Evolutionary conservation across 2,329 filamentous ascomycete genomes (phyloP), one percentile per base, ranked within the genome.

Genomic region (Hirsutella minnesotensis): DNA sequence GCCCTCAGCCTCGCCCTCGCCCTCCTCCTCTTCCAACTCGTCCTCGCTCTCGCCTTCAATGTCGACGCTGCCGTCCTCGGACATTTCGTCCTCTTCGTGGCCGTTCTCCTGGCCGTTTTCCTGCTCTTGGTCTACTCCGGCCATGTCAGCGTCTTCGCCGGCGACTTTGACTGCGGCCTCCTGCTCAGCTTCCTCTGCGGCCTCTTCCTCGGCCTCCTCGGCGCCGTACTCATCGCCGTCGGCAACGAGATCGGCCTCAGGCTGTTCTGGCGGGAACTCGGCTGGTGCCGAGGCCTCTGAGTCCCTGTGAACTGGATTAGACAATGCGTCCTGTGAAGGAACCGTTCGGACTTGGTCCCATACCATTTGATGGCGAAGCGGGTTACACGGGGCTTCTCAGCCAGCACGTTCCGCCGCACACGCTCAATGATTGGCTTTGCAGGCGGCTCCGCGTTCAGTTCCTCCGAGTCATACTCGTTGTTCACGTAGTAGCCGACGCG

Each of bases 401-500:
- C 88, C 31, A 98, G 77, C 40, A 98, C 86, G 59, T 94, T 95
- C 54, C 94, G 83, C 52, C 79, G 79, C 49, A 98, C 87, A 57
- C 88, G 86, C 61, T 98, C 94, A 50, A 96, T 82, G 53, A 94
- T 75, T 33, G 89, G 89, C 71, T 95, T 95, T 45, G 87, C 75
- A 7, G 92, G 92, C 9, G 92, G 92, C 55, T 96, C 89, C 39
- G 83, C 80, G 54, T 79, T 83, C 49, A 98, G 75, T 62, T 94
- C 86, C 56, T 94, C 87, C 21, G 85, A 84, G 54, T 94, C 87
- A 64, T 98, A 98, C 65, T 98, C 94, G 57, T 98, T 98, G 74
- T 96, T 98, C 57, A 98, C 92, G 55, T 98, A 98, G 76, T 98
- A 98, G 48, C 92, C 92, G 35, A 98, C 90, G 51, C 92, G 88